Percentiles rank a stretch among this genome's conserved stretches.
These are phyloP conservation scores for Salix udensis DNA, from an alignment of 345 rosid genomes.

Conservation along the genomic window DNA sequence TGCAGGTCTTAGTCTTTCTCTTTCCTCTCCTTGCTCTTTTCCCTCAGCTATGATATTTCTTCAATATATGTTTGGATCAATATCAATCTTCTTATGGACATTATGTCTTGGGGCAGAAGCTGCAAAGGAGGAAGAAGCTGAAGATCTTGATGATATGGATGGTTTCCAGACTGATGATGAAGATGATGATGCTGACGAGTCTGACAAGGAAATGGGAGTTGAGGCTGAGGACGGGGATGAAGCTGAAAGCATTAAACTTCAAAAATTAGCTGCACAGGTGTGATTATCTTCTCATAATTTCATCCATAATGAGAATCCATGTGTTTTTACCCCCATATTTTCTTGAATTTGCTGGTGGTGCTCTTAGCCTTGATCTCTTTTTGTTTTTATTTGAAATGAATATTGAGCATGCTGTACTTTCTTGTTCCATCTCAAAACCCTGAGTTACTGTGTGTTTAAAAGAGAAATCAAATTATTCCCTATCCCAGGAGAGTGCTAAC, in stretches of 20 bases:
- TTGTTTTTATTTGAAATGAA: background rate
- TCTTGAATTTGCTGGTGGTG: background rate
- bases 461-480: background rate
- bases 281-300: constrained; percentile 9
- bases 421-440: background rate
- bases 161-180: constrained; percentile 90
- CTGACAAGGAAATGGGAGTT: constrained; percentile 93
- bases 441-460: background rate
- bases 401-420: background rate
- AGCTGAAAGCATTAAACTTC: constrained; percentile 72
- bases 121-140: constrained; percentile 76
- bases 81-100: background rate
- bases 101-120: constrained; percentile 47
- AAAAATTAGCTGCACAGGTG: constrained; percentile 91
- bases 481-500: background rate
- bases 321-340: background rate
- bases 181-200: constrained; percentile 73
- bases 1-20: constrained; percentile 54
- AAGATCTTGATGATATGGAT: constrained; percentile 88
- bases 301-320: background rate
- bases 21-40: background rate
- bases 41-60: constrained; percentile 3
- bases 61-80: constrained; percentile 1
- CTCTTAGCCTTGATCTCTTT: background rate
- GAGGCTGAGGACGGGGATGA: constrained; percentile 96